These are phyloP conservation scores for Leptomonas pyrrhocoris DNA, from an alignment of 208 protist species.

Conservation along the genomic window DNA sequence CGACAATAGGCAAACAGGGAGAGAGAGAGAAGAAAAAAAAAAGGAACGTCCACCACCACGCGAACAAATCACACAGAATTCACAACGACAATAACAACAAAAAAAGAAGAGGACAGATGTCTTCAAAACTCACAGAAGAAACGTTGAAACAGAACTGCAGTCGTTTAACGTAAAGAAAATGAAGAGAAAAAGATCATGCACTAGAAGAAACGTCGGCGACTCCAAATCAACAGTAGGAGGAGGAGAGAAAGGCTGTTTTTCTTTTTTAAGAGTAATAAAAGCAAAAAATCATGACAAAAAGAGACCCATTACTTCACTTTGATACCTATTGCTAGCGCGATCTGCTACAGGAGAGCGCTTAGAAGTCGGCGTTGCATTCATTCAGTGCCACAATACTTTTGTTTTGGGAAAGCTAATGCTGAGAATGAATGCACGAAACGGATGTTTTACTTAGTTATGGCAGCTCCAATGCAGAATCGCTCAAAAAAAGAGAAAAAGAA, in stretches of 20 bases:
- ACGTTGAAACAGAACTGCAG: too few species aligned
- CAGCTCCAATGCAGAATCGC: neutral
- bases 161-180: too few species aligned
- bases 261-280: too few species aligned
- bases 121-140: too few species aligned
- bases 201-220: too few species aligned
- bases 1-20: too few species aligned
- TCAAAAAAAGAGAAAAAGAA: conserved; percentile 4
- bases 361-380: neutral
- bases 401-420: neutral
- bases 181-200: too few species aligned
- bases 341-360: neutral
- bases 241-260: too few species aligned
- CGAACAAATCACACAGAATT: neutral
- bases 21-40: conserved; percentile 17
- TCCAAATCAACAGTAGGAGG: too few species aligned
- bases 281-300: too few species aligned
- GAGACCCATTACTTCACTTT: too few species aligned
- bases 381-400: neutral
- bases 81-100: neutral
- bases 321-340: too few species aligned
- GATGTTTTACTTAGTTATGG: neutral
- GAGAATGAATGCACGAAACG: neutral
- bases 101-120: neutral
- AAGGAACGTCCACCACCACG: neutral